phyloP scores from a whole-genome alignment of 306 rosid species.

The Acacia crassicarpa region DNA sequence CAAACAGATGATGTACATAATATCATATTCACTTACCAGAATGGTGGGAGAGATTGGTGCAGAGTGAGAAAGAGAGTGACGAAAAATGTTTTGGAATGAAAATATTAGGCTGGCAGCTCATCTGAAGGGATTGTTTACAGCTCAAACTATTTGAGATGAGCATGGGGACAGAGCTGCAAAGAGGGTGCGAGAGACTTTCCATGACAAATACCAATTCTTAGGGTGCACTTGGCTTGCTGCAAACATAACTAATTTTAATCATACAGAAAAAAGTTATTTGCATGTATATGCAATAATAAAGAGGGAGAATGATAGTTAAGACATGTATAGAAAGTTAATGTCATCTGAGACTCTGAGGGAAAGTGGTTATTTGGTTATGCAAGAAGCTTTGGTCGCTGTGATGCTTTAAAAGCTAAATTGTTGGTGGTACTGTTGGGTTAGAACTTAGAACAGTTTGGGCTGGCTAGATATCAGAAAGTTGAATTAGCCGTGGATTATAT shows the following conservation, averaged over 20 bases:
- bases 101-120: conserved; percentile 16
- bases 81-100: conserved; percentile 21
- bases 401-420: neutral
- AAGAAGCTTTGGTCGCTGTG: neutral
- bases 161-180: conserved; percentile 31
- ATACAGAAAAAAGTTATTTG: neutral
- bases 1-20: neutral
- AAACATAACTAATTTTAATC: conserved; percentile 30
- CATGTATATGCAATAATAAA: neutral
- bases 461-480: neutral
- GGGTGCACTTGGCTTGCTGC: conserved; percentile 98
- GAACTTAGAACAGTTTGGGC: neutral
- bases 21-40: conserved; percentile 37
- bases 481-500: neutral
- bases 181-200: conserved; percentile 54
- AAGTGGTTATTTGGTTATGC: neutral
- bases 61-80: conserved; percentile 34
- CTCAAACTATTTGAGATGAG: conserved; percentile 26
- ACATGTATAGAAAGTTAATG: neutral
- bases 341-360: neutral
- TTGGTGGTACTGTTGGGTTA: neutral
- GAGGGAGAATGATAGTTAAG: neutral
- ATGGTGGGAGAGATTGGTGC: conserved; percentile 27
- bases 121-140: conserved; percentile 18
- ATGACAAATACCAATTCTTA: conserved; percentile 81